These are phyloP conservation scores for Candida hispaniensis DNA, from an alignment of 805 yeast species.

Conservation along the genomic window DNA sequence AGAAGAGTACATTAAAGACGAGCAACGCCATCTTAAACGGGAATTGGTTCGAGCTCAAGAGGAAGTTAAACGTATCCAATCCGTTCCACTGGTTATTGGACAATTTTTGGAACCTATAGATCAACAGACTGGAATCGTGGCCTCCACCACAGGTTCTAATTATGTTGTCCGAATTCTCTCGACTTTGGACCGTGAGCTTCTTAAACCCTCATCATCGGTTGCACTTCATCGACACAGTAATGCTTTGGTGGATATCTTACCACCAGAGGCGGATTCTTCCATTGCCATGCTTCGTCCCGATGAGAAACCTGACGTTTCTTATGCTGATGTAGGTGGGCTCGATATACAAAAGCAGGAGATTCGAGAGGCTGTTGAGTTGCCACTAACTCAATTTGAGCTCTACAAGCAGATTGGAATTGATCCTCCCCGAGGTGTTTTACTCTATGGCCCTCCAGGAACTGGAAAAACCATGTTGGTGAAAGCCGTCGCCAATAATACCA, in stretches of 20 bases:
- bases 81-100: constrained; percentile 96
- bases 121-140: constrained; percentile 90
- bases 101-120: constrained; percentile 97
- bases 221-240: constrained; percentile 98
- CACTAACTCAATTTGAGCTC: constrained; percentile 88
- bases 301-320: constrained; percentile 90
- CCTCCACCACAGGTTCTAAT: constrained; percentile 95
- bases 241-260: constrained; percentile 91
- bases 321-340: constrained; percentile 97
- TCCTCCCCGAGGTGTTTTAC: constrained; percentile 94
- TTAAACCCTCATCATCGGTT: constrained; percentile 90
- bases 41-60: constrained; percentile 96
- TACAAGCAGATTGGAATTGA: constrained; percentile 97
- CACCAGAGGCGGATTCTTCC: constrained; percentile 97
- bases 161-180: constrained; percentile 92
- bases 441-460: constrained; percentile 99
- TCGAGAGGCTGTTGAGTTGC: constrained; percentile 95
- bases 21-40: constrained; percentile 89
- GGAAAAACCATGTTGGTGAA: constrained; percentile 98
- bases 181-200: constrained; percentile 85
- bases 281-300: constrained; percentile 91
- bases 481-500: constrained; percentile 95
- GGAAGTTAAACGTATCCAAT: constrained; percentile 93
- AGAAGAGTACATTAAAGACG: constrained; percentile 96
- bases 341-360: constrained; percentile 99